Conservation (phyloP, 2,329 filamentous ascomycete species). For the Penicillium sp. region DNA sequence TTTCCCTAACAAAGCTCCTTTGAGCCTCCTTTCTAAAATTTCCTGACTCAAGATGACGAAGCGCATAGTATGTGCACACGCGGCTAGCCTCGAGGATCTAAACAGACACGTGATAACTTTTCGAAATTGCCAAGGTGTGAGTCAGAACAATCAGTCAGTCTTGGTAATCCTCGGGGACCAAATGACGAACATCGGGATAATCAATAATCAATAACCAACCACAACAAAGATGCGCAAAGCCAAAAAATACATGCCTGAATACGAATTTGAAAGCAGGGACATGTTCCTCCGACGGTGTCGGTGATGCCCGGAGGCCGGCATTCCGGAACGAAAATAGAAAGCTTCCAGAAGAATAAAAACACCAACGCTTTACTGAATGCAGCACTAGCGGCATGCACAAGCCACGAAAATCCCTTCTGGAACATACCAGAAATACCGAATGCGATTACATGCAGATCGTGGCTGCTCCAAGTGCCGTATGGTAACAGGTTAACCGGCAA, state of each 20-base stretch:
- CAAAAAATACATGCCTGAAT: neutral
- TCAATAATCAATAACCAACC: neutral
- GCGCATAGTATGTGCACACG: neutral
- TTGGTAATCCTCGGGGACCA: neutral
- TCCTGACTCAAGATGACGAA: neutral
- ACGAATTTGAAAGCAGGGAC: neutral
- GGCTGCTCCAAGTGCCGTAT: neutral
- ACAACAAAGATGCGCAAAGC: neutral
- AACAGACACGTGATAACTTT: neutral
- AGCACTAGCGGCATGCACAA: constrained; percentile 1
- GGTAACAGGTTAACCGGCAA: constrained; percentile 11
- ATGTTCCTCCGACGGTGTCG: constrained; percentile 4
- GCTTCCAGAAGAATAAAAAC: constrained; percentile 10
- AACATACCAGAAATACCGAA: constrained; percentile 10
- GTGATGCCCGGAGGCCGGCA: constrained; percentile 8
- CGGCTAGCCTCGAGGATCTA: neutral
- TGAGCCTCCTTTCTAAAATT: neutral
- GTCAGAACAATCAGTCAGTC: neutral
- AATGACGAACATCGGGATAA: neutral
- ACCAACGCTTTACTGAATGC: neutral
- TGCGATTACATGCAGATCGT: constrained; percentile 5
- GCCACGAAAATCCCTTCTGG: constrained; percentile 8
- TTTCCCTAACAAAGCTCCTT: neutral
- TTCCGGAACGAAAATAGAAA: constrained; percentile 15
- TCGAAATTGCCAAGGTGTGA: neutral